Evolutionary conservation across 2,329 filamentous ascomycete genomes (phyloP), one percentile per base, ranked within the genome.

Genomic region (Ceratocystis alfenasii): DNA sequence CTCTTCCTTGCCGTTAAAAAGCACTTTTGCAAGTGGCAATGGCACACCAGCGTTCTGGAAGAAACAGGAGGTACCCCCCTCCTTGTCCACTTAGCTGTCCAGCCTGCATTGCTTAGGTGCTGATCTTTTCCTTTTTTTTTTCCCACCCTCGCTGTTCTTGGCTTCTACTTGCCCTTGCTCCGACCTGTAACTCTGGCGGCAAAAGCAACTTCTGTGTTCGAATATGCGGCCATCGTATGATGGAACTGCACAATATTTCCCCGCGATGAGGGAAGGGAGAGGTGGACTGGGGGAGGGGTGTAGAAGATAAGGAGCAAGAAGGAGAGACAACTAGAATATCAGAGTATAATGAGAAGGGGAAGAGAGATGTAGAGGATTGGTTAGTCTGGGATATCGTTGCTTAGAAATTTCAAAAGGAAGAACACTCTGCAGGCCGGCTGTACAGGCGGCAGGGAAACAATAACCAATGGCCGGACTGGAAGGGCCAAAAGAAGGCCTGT

Each of bases 221-320:
- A 33, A 57, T 57, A 57, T 57, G 53, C 53, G 53, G 22, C 53
- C 53, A 30, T 57, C 53, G 53, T 57, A 57, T 57, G 53, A 57
- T 57, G 22, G 53, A 57, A 57, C 53, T 57, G 22, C 53, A 57
- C 22, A 57, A 57, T 30, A 57, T 57, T 30, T 57, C 53, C 20
- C 22, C 53, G 53, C 15, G 53, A 57, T 57, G 28, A 28, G 28
- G 22, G 22, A 57, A 22, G 53, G 53, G 22, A 50, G n/a, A n/a
- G 22, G 48, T 7, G n/a, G 7, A 25, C 6, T 15, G 53, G 22
- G 12, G 53, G 22, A 30, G 53, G 53, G 30, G 22, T 22, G 12
- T 28, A 22, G 17, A 50, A 50, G 17, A 50, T 10, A 20, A 50
- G 8, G 48, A 50, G 48, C n/a, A 50, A 4, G 48, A 50, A 22